Evolutionary conservation across 208 protist genomes (phyloP).

Genomic region (Leishmania tarentolae): DNA sequence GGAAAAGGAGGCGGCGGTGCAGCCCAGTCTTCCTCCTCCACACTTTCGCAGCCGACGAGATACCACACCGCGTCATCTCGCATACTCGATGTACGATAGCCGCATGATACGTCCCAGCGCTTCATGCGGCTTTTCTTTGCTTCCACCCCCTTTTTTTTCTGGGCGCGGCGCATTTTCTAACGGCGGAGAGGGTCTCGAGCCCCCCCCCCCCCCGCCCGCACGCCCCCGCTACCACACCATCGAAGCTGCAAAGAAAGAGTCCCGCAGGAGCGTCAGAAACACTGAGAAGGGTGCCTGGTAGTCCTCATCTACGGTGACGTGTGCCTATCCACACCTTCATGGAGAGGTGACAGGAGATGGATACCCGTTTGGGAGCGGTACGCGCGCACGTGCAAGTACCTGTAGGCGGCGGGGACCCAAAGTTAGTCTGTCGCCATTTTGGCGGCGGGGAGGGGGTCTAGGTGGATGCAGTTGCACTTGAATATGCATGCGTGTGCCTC

Average conservation of each 20-base stretch:
- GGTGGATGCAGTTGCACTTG: background rate
- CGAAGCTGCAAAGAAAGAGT: background rate
- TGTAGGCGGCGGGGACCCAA: background rate
- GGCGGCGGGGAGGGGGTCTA: background rate
- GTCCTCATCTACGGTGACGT: background rate
- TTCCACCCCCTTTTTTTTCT: background rate
- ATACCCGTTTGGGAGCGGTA: background rate
- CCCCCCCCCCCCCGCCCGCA: too few species aligned
- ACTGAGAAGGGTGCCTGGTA: background rate
- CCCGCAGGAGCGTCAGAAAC: background rate
- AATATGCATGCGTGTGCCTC: background rate
- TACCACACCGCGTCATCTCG: background rate
- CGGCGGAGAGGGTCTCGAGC: background rate
- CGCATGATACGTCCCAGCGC: background rate
- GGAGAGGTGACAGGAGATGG: background rate
- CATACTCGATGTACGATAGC: constrained; percentile 3
- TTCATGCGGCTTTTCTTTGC: background rate
- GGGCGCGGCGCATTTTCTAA: background rate
- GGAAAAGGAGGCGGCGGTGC: background rate
- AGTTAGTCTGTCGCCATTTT: background rate
- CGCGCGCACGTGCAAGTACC: background rate
- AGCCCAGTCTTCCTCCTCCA: background rate
- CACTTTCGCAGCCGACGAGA: background rate
- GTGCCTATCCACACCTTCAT: background rate
- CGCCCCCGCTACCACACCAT: background rate